phyloP scores from a whole-genome alignment of 768 basidiomycete genomes.

The Amanita polypyramis region DNA sequence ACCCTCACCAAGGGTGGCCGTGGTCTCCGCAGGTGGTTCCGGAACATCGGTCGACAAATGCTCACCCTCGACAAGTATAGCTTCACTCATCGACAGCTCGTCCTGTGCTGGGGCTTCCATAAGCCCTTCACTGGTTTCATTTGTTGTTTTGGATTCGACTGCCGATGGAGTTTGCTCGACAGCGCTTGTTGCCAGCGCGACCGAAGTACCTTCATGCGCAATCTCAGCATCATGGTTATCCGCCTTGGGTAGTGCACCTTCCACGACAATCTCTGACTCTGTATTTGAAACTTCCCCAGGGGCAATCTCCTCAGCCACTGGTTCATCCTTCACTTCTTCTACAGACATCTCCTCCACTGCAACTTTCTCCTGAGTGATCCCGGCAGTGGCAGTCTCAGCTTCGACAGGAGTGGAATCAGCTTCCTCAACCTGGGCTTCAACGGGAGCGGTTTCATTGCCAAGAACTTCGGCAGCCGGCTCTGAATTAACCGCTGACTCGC shows the following conservation, averaged over 20 bases:
- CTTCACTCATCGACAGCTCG: not conserved
- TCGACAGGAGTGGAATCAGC: not conserved
- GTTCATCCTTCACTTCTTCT: not conserved
- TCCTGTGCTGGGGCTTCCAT: not conserved
- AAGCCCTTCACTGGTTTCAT: not conserved
- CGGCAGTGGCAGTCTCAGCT: slow-evolving; percentile 3
- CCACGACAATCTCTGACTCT: not conserved
- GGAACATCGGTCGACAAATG: not conserved
- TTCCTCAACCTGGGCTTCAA: not conserved
- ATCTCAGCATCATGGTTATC: slow-evolving; percentile 5
- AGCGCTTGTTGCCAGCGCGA: slow-evolving; percentile 2
- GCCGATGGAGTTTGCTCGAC: not conserved
- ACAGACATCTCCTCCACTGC: not conserved
- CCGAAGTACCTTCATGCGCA: not conserved
- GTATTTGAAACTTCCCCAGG: not conserved
- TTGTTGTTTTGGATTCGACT: not conserved
- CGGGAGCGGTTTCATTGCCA: not conserved
- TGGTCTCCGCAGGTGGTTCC: not conserved
- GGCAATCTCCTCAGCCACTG: not conserved
- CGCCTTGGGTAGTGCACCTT: slow-evolving; percentile 1
- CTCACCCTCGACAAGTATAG: not conserved
- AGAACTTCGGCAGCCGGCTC: not conserved
- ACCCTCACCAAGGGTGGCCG: not conserved
- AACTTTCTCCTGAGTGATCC: slow-evolving; percentile 1
- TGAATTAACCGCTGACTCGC: not conserved